Base-by-base conservation (phyloP, 2,329 filamentous ascomycete species). In the Ophiostoma quercus region DNA sequence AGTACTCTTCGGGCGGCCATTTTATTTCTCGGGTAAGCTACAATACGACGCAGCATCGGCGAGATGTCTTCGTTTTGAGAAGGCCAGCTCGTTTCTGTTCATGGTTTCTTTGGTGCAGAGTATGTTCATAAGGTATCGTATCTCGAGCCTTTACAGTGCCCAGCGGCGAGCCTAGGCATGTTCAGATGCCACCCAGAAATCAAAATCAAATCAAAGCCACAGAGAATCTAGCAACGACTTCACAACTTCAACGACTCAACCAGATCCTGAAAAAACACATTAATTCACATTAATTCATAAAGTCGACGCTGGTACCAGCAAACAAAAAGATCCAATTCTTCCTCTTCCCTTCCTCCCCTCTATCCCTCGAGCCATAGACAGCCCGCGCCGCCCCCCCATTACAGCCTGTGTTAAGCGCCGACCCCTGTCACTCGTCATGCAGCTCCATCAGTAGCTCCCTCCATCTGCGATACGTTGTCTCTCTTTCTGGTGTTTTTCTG, bases 331-430 rank as follows among this genome's bases (percentile, higher is more conserved):
- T 25, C 14, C 25, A 25, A 32, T 32, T 34, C 25, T 32, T 32
- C 14, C 25, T 62, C 25, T 25, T 34, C n/a, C n/a, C 34, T 8
- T 34, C 34, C 34, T 25, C 19, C 41, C 32, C 66, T 34, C 66
- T 29, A 29, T 32, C 41, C 25, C 25, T 66, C 66, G 47, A 67
- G 32, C 66, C 67, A 68, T 14, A 43, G 32, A 37, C 54, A 43
- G 37, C 12, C 67, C 62, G 51, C 22, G 32, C 16, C 68, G 22
- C 57, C 68, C 63, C 65, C 67, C 69, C 65, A 25, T 66, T 65
- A 70, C 69, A 77, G 77, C 78, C 74, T 77, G 76, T 77, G 76
- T 79, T 87, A 87, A 87, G 84, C 85, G 85, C 85, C 83, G 81
- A 82, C 78, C 80, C 80, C 81, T 84, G 82, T 82, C 80, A 77